Base-by-base conservation (phyloP, 2,329 filamentous ascomycete genomes). In the Endothia cerciana region DNA sequence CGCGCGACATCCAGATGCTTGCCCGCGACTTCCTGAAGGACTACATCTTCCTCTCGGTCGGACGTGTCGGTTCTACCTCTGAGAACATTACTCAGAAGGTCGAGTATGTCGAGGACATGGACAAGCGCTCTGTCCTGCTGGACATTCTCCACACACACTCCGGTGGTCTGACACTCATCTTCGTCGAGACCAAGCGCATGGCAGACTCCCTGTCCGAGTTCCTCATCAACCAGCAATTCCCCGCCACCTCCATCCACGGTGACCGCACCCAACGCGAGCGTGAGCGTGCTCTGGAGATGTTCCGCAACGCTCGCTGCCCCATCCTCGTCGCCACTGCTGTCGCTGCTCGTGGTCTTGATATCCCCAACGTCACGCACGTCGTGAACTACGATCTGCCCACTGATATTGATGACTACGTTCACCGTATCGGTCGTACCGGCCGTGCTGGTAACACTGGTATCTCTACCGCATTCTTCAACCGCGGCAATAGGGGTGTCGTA, bases 31-130 rank as follows among this genome's bases (percentile, higher is more conserved):
- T 99, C 87, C 84, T 99, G 77, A 97, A 97, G 85, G 95, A 99
- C 77, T 99, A 99, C 83, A 89, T 99, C 76, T 99, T 99, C 89
- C 87, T 99, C 74, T 99, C 95, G 19, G 95, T 99, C 72, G 95
- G 94, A 75, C 94, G 95, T 87, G 95, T 98, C 68, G 95, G 95
- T 80, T 98, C 95, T 61, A 98, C 95, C 40, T 98, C 95, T n/a
- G 94, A 98, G 88, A 99, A 98, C 87, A 98, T 99, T 70, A 98
- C 95, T 64, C 95, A 99, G 81, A 97, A 97, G 86, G 89, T 99
- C 64, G 94, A 98, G 82, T 98, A 98, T 73, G 77, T 98, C 68
- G 94, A 98, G 82, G 95, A 98, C 74, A 82, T 88, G 69, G 95
- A 99, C 87, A 99, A 99, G 89, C 93, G 94, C 78, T 98, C 95